phyloP scores from a whole-genome alignment of 495 filamentous ascomycete species.

The Lasiosphaeriaceae sp. region DNA sequence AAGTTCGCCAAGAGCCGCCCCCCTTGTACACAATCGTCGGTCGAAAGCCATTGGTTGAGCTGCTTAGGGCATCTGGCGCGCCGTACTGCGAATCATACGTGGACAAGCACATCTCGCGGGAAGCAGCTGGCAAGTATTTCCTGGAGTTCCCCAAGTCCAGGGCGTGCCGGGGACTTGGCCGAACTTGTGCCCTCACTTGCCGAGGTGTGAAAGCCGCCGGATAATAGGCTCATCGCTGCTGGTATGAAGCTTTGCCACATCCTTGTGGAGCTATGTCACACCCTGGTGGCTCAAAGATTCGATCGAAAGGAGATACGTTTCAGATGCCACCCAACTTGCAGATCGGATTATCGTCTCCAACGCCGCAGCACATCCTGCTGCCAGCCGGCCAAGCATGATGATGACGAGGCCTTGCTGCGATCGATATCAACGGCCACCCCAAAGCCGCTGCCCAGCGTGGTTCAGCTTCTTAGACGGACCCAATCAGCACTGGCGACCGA shows the following conservation, averaged over 20 bases:
- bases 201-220: background rate
- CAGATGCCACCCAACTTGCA: background rate
- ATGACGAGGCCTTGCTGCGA: background rate
- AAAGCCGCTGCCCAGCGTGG: background rate
- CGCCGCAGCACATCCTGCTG: too few relatives aligned
- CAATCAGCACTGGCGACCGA: background rate
- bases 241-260: background rate
- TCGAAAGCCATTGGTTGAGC: too few relatives aligned
- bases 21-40: too few relatives aligned
- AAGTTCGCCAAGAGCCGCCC: too few relatives aligned
- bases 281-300: too few relatives aligned
- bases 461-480: background rate
- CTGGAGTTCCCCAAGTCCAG: background rate
- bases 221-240: background rate
- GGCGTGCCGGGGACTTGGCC: background rate
- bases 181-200: background rate
- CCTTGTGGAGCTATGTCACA: background rate
- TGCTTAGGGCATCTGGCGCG: too few relatives aligned
- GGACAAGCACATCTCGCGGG: too few relatives aligned
- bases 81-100: too few relatives aligned
- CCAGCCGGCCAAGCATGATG: background rate
- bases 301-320: background rate
- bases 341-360: background rate
- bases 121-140: too few relatives aligned
- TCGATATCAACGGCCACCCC: background rate